phyloP scores from a whole-genome alignment of 2,329 filamentous ascomycete genomes.

The Aspergillus tubingensis region DNA sequence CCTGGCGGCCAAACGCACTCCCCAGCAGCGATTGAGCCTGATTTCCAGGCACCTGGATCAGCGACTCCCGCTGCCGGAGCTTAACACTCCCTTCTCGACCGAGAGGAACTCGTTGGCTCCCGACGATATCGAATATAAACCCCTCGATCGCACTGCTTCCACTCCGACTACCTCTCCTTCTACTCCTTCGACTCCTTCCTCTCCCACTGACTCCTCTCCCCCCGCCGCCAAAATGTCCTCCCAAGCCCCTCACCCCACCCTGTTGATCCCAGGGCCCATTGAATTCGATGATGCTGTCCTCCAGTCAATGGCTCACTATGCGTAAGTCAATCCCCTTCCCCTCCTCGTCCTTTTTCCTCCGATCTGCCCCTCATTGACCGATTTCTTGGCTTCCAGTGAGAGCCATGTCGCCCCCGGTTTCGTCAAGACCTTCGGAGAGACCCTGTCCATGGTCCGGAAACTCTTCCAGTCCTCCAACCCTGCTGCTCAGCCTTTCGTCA shows the following conservation, averaged over 20 bases:
- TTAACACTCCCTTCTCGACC: slow-evolving; percentile 66
- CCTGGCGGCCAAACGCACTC: slow-evolving; percentile 51
- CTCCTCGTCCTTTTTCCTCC: slow-evolving; percentile 10
- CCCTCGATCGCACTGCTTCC: slow-evolving; percentile 36
- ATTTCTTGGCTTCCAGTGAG: slow-evolving; percentile 62
- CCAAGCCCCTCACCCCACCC: slow-evolving; percentile 65
- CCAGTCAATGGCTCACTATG: slow-evolving; percentile 91
- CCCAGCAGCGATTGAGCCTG: slow-evolving; percentile 56
- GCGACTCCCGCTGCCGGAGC: slow-evolving; percentile 55
- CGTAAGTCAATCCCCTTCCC: slow-evolving; percentile 28
- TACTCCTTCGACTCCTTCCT: slow-evolving; percentile 8
- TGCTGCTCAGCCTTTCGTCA: slow-evolving; percentile 82
- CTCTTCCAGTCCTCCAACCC: slow-evolving; percentile 89
- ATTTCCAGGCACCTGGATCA: slow-evolving; percentile 63
- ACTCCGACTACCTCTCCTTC: slow-evolving; percentile 25
- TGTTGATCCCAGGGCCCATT: slow-evolving; percentile 96
- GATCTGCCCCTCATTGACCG: neutral
- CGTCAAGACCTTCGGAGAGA: slow-evolving; percentile 87
- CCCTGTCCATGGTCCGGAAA: slow-evolving; percentile 81
- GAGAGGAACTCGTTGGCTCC: slow-evolving; percentile 54
- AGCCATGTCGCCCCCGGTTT: slow-evolving; percentile 90
- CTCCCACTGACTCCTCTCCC: slow-evolving; percentile 17
- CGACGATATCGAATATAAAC: slow-evolving; percentile 58
- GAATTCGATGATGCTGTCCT: slow-evolving; percentile 98
- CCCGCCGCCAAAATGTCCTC: slow-evolving; percentile 54